Evolutionary conservation across 2,329 filamentous ascomycete genomes (phyloP), one percentile per base, ranked within the genome.

Genomic region (Iodosphaeria phyllophila): DNA sequence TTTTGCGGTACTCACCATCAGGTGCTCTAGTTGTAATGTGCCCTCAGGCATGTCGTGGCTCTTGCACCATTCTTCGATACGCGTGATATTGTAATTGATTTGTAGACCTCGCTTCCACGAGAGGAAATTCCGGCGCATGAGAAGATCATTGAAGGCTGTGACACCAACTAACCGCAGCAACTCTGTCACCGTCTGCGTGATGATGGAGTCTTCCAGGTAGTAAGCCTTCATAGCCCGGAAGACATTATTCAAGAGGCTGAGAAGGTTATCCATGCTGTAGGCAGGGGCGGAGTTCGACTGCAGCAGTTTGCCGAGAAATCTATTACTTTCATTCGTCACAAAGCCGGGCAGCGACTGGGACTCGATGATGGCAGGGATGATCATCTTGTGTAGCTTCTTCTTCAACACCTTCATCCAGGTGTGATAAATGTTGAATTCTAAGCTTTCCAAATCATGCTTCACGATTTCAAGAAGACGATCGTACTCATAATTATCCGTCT

Each of bases 381-480:
- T 91, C 89, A 98, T 98, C 67, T 95, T 95, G 43, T 91, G 82
- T 34, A 98, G 65, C 58, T 92, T 92, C 71, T 93, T 93, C 68
- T 98, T 98, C 44, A 98, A 59, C 29, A 93, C 80, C 64, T 98
- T 98, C 89, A 98, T 98, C 89, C 89, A 98, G 14, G 89, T 98
- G 55, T 98, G 89, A 54, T 98, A 98, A 42, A 98, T 98, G 60
- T 98, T 98, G 62, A 98, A 98, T 55, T 98, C 89, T 34, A 98
- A 63, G 52, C 80, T 92, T 58, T 98, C 89, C 25, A 98, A 61
- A 48, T 98, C 89, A 48, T 98, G 89, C 64, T 98, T 98, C 47
- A 98, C 89, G 48, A 98, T 95, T 52, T 98, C 89, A 41, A 98
- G 59, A 26, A 98, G 65, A 35, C 89, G 77, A 52, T 98, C 89